Base-by-base conservation (phyloP, 1,284 basidiomycete genomes). In the Mycena citricolor region DNA sequence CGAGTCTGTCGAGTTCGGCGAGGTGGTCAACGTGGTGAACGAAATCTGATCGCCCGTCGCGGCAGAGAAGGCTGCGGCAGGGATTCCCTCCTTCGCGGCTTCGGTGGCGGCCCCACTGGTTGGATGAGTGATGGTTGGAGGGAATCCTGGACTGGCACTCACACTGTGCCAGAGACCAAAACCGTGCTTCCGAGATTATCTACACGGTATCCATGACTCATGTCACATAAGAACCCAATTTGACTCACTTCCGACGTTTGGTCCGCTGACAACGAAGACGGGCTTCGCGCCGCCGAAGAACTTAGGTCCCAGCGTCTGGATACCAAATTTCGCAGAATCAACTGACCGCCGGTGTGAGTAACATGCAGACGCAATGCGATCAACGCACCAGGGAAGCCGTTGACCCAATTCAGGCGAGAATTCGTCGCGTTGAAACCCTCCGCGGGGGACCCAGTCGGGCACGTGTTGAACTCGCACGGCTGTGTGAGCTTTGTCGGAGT, bases 241-340 rank as follows among this genome's bases (percentile, higher is more conserved):
- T 33, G 16, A n/a, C 32, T 17, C 11, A 33, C 32, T 33, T 14
- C 75, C 74, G 10, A 77, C 66, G 54, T 80, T 79, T 0, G 70
- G 69, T 0, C 76, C 77, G 49, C 69, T 68, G 10, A 81, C 64
- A 5, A 78, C 68, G 24, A 81, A 63, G 42, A 78, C 76, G 1
- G 77, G 77, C n/a, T 54, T 50, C 13, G 55, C 50, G 7, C 66
- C 64, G 11, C 20, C 8, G 48, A 75, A 72, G 52, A 71, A 67
- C 37, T 66, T 55, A 0, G 74, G 71, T 4, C 71, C 61, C 8
- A 77, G 59, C 1, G 68, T 73, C 52, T 77, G 67, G 17, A 78
- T 71, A 0, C 74, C 76, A 52, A 64, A 71, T 8, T 61, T 57
- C 4, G 68, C 73, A 1, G 74, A 56, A 48, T 74, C 72, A 4